Evolutionary conservation across 768 basidiomycete species (phyloP), one percentile per base, ranked within the genome.

Genomic region (Trametes meyenii): DNA sequence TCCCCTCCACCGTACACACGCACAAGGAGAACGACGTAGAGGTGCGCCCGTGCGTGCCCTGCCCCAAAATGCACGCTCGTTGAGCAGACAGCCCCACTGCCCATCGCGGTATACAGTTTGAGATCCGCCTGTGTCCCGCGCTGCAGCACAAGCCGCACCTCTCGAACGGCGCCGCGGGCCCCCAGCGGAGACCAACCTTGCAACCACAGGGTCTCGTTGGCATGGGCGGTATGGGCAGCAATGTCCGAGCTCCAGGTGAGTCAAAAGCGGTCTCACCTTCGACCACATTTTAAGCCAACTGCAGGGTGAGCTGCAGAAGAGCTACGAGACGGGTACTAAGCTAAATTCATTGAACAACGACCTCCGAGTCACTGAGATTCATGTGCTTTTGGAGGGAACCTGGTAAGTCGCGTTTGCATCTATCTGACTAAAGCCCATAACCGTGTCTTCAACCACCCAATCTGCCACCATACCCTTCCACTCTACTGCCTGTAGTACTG

Each of bases 281-380:
- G 92, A 39, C 78, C 98, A n/a, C n/a, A n/a, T n/a, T n/a, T n/a
- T n/a, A n/a, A n/a, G n/a, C n/a, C n/a, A n/a, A n/a, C n/a, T n/a
- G 2, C 96, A 97, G 72, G 87, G 88, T 65, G 96, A 98, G 72
- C 85, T 98, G n/a, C 89, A 91, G 76, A 97, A 96, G 77, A 94
- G 92, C 69, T 85, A 93, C 17, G 96, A 98, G 70, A 97, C 96
- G 0, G 92, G 93, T 14, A 81, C 87, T 0, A 95, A 98, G 70
- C 79, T 99, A 3, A 85, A 87, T 62, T 84, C 84, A 0, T 76
- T 98, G 36, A 88, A 84, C 16, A 83, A 83, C 13, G 82, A 90
- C 5, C 92, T 99, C 85, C n/a, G n/a, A n/a, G n/a, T n/a, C n/a
- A 84, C 79, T 43, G 94, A 97, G n/a, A 92, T 98, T 45, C 89